phyloP scores from a whole-genome alignment of 2,329 filamentous ascomycete genomes.

The Pseudonectria foliicola region DNA sequence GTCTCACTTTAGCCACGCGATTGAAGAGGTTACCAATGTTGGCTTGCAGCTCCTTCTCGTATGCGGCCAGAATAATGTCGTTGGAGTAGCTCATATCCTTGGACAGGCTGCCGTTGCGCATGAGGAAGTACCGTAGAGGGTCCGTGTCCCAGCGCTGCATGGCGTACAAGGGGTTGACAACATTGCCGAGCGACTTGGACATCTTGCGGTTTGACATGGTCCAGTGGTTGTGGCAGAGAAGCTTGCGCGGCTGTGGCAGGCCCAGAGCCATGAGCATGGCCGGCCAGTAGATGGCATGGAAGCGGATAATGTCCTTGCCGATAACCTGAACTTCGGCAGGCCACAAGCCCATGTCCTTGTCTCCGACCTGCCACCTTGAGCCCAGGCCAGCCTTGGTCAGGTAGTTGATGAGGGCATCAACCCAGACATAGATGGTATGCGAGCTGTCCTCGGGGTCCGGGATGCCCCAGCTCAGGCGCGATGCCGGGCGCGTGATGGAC shows the following conservation, averaged over 20 bases:
- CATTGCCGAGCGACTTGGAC: conserved; percentile 93
- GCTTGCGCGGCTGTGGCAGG: conserved; percentile 67
- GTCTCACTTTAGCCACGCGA: conserved; percentile 60
- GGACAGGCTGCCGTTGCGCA: conserved; percentile 67
- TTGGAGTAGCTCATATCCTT: conserved; percentile 86
- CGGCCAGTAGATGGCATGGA: conserved; percentile 98
- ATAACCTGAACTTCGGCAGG: conserved; percentile 88
- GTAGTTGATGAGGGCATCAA: conserved; percentile 94
- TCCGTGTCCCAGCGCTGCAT: conserved; percentile 85
- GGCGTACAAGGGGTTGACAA: conserved; percentile 89
- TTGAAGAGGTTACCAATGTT: conserved; percentile 75
- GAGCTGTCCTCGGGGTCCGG: conserved; percentile 73
- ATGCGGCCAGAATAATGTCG: conserved; percentile 61
- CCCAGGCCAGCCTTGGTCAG: conserved; percentile 76
- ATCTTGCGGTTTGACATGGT: conserved; percentile 88
- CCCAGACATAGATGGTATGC: conserved; percentile 97
- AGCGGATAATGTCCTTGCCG: conserved; percentile 93
- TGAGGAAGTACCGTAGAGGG: conserved; percentile 81
- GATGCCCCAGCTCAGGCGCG: conserved; percentile 80
- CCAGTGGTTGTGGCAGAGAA: conserved; percentile 93
- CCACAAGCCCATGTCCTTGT: conserved; percentile 63
- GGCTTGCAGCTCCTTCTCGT: conserved; percentile 70
- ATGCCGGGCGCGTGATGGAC: conserved; percentile 75
- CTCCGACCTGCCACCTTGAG: conserved; percentile 53
- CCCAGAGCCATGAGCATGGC: conserved; percentile 86